Base-by-base conservation (phyloP, 129 eudicot species). In the Silybum marianum region DNA sequence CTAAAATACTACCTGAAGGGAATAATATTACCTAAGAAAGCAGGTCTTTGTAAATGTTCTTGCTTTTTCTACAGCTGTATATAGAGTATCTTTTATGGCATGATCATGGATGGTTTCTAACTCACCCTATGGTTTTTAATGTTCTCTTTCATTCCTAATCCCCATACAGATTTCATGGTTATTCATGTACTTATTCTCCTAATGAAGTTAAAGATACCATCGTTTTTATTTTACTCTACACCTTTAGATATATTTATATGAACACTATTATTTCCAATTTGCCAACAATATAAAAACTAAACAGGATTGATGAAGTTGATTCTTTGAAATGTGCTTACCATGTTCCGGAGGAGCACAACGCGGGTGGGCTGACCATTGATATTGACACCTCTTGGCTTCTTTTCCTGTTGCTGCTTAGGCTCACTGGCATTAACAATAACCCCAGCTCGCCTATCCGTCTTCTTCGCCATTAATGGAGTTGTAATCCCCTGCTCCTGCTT, bases 401-500 rank as follows among this genome's bases (percentile, higher is more conserved):
- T 90, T 38, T 91, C 87, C 4, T 46, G 39, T 22, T 58, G 79
- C 74, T 86, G 88, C 82, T 84, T 79, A 60, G 84, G 68, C 83
- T 88, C 89, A 72, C 97, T 92, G 2, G 97, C 99, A 87, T 95
- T 95, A 0, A 95, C 97, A 83, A 95, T 95, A 72, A 90, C 97
- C 28, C 99, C 99, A 0, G 90, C 99, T 72, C 99, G 79, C 85
- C 93, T 90, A 85, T 95, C 99, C 0, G 99, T 95, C 84, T 95
- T 95, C 86, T 90, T 95, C 0, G 97, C 99, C 97, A 95, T 85
- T 75, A 95, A 83, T 0, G 99, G 97, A 2, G 99, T 92, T 0
- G 99, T 95, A 23, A 95, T 95, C 88, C 99, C 99, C 78, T 95
- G 99, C 80, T 95, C 99, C 86, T 84, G 97, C 72, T 85, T 95